phyloP scores from a whole-genome alignment of 225 moss, liverwort and hornwort genomes.

The Polytrichum commune region DNA sequence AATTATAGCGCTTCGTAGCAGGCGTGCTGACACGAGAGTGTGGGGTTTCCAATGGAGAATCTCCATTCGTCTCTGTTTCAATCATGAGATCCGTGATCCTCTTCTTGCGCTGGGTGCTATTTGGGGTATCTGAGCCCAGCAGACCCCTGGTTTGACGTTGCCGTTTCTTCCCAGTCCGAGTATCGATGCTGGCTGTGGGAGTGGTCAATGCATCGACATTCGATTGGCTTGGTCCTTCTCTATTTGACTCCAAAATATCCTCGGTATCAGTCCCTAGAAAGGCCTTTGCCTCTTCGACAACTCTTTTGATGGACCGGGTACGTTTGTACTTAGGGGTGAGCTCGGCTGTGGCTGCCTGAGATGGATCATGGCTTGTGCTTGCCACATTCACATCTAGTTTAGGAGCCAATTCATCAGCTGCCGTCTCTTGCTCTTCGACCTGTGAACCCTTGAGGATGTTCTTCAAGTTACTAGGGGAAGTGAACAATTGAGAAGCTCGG shows the following conservation, averaged over 20 bases:
- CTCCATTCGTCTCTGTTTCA: constrained; percentile 61
- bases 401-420: constrained; percentile 22
- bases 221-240: constrained; percentile 11
- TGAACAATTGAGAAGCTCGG: constrained; percentile 37
- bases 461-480: constrained; percentile 30
- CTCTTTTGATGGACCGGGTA: constrained; percentile 55
- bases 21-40: constrained; percentile 60
- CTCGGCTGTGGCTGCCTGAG: constrained; percentile 72
- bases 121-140: constrained; percentile 37
- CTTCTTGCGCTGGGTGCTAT: constrained; percentile 61
- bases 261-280: constrained; percentile 30
- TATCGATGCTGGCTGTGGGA: constrained; percentile 38
- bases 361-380: constrained; percentile 80
- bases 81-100: constrained; percentile 76
- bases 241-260: constrained; percentile 42
- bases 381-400: constrained; percentile 38
- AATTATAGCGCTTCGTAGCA: constrained; percentile 81
- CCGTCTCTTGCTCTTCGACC: constrained; percentile 26
- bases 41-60: constrained; percentile 51
- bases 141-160: constrained; percentile 32
- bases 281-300: constrained; percentile 62
- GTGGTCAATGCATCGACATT: constrained; percentile 25
- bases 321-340: constrained; percentile 50
- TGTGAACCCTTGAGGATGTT: constrained; percentile 26
- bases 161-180: constrained; percentile 36